Conservation (phyloP, 1,284 basidiomycete genomes). For the Nidula niveotomentosa region DNA sequence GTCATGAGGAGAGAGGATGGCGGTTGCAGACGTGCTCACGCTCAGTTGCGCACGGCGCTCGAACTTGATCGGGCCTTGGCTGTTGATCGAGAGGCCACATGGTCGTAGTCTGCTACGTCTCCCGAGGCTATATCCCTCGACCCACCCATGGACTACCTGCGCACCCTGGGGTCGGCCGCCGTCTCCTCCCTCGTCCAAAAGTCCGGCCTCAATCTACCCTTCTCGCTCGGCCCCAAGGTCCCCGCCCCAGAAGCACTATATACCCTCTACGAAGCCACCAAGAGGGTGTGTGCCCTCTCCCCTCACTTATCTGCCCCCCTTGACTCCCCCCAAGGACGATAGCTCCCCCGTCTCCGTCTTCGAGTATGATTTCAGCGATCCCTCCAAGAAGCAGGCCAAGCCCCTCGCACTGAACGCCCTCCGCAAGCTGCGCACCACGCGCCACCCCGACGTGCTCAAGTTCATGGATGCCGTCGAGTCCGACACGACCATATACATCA, state of each 20-base stretch:
- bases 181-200: constrained; percentile 88
- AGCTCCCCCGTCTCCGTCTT: constrained; percentile 83
- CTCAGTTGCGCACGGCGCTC: too few relatives aligned
- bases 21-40: too few relatives aligned
- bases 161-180: constrained; percentile 83
- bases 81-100: background rate
- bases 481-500: constrained; percentile 86
- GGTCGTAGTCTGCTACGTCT: background rate
- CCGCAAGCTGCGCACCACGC: constrained; percentile 86
- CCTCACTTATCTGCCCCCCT: constrained; percentile 7
- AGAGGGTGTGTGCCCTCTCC: constrained; percentile 54
- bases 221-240: constrained; percentile 81
- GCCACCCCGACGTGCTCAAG: constrained; percentile 95
- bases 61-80: too few relatives aligned
- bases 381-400: constrained; percentile 55
- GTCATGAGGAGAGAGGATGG: too few relatives aligned
- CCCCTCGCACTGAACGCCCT: constrained; percentile 90
- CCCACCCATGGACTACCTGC: constrained; percentile 76
- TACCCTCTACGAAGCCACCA: constrained; percentile 86
- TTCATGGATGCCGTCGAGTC: constrained; percentile 94
- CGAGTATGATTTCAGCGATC: constrained; percentile 78
- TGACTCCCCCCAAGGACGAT: constrained; percentile 72
- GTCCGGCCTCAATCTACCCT: constrained; percentile 88
- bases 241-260: constrained; percentile 78
- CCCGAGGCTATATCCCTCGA: background rate